A percentile compares a stretch with the other conserved stretches of the same genome.
phyloP scores from a whole-genome alignment of 345 rosid genomes.

The Lepidium aucheri region DNA sequence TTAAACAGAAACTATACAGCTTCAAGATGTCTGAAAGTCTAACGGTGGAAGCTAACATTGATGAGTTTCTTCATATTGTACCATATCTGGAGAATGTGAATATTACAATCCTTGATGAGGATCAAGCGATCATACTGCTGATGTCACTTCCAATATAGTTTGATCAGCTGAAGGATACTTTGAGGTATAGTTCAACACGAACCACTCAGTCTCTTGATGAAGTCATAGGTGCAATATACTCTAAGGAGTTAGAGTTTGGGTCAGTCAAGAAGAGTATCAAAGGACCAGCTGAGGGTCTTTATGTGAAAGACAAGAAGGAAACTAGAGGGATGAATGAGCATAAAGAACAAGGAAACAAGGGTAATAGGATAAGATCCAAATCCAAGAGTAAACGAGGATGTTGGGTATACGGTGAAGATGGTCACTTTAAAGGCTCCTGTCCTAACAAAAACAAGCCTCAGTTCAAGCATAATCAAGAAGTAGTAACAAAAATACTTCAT shows the following conservation, averaged over 20 bases:
- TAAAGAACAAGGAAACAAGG: not conserved
- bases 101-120: not conserved
- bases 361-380: not conserved
- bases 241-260: not conserved
- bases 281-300: not conserved
- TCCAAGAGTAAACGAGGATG: not conserved
- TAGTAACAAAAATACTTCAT: not conserved
- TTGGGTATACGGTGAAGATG: not conserved
- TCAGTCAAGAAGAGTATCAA: not conserved
- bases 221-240: not conserved
- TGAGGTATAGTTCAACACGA: not conserved
- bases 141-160: not conserved
- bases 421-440: not conserved
- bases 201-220: not conserved
- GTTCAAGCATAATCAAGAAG: not conserved
- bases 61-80: not conserved
- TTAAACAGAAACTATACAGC: not conserved
- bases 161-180: not conserved
- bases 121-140: not conserved
- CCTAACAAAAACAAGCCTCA: not conserved
- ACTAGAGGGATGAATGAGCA: not conserved
- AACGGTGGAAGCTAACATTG: not conserved
- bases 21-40: not conserved
- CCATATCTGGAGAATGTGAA: not conserved
- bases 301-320: not conserved